These are phyloP conservation scores for Quercus bicolor DNA, from an alignment of 306 rosid species.

Conservation along the genomic window DNA sequence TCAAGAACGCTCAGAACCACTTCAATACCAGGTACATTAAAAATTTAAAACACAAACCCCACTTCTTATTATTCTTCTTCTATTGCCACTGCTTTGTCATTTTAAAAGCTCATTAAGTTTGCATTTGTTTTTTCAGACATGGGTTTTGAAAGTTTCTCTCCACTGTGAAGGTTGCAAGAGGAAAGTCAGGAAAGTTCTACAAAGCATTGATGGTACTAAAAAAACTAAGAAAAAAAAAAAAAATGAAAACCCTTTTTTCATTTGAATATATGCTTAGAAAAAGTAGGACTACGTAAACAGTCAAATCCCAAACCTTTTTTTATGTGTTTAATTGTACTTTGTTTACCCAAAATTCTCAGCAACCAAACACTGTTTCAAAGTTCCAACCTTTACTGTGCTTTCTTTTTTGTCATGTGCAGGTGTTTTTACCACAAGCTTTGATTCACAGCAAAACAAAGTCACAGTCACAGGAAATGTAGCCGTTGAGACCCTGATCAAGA, in stretches of 20 bases:
- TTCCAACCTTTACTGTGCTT: background rate
- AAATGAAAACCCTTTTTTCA: background rate
- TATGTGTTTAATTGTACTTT: background rate
- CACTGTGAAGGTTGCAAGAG: conserved; percentile 89
- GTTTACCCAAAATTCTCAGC: background rate
- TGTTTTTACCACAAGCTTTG: conserved; percentile 64
- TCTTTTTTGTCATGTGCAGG: conserved; percentile 34
- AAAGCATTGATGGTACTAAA: conserved; percentile 68
- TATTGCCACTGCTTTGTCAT: background rate
- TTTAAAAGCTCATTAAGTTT: background rate
- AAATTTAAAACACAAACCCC: background rate
- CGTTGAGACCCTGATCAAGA: conserved; percentile 59
- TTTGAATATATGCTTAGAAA: background rate
- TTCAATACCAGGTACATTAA: conserved; percentile 47
- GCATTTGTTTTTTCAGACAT: conserved; percentile 41
- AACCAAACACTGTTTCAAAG: background rate
- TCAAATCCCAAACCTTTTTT: background rate
- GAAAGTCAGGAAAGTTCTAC: conserved; percentile 79
- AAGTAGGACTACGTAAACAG: conserved; percentile 11
- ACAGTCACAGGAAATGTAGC: conserved; percentile 62
- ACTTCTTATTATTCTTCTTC: background rate
- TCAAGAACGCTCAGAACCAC: conserved; percentile 31
- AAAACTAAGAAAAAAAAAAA: background rate
- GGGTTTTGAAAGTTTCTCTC: conserved; percentile 75
- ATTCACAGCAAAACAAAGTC: conserved; percentile 65